phyloP scores from a whole-genome alignment of 495 filamentous ascomycete species.

The Podospora australis region DNA sequence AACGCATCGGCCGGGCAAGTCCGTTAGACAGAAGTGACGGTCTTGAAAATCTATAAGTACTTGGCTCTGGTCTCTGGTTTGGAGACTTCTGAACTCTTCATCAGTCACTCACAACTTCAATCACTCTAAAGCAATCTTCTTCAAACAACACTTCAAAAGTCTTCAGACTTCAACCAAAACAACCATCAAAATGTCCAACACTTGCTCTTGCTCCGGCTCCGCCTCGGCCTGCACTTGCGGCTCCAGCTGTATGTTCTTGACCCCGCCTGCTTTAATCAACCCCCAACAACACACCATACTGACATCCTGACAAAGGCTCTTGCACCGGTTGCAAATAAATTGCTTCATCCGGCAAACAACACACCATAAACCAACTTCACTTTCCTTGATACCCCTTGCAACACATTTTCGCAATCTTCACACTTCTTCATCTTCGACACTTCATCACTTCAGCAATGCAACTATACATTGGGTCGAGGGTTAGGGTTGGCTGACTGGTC shows the following conservation, averaged over 20 bases:
- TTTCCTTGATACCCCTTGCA: too few relatives aligned
- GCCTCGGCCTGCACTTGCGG: constrained; percentile 33
- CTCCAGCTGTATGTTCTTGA: constrained; percentile 37
- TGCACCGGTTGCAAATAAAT: constrained; percentile 34
- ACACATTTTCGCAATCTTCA: too few relatives aligned
- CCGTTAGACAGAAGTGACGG: background rate
- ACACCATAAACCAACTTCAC: background rate
- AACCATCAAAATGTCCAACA: constrained; percentile 39
- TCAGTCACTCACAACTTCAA: constrained; percentile 13
- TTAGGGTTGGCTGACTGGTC: too few relatives aligned
- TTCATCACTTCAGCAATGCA: too few relatives aligned
- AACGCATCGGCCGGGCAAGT: background rate
- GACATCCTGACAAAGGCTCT: constrained; percentile 23
- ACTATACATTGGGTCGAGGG: too few relatives aligned
- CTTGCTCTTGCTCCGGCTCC: constrained; percentile 41
- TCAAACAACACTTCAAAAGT: constrained; percentile 13
- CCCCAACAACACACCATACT: background rate
- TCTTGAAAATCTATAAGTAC: constrained; percentile 1
- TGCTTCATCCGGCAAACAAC: too few relatives aligned
- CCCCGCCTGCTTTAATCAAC: too few relatives aligned
- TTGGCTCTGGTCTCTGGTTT: background rate
- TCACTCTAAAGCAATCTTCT: background rate
- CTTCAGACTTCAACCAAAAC: constrained; percentile 13
- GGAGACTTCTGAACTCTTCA: background rate
- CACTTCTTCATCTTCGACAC: too few relatives aligned